phyloP scores from a whole-genome alignment of 768 basidiomycete genomes.

The Asterophora parasitica region DNA sequence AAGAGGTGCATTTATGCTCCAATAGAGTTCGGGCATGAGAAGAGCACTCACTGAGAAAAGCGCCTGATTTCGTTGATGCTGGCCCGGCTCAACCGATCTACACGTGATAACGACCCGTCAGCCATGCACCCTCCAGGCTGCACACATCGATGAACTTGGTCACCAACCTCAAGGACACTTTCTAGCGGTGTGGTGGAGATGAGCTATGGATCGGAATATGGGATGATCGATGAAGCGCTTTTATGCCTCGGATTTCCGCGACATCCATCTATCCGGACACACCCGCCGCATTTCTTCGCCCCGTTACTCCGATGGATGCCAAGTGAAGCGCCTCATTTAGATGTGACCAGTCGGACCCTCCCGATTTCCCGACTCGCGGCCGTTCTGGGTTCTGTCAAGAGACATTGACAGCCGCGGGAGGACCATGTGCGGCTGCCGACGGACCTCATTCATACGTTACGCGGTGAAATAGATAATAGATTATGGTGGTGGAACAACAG shows the following conservation, averaged over 20 bases:
- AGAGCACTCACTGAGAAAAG: constrained; percentile 8
- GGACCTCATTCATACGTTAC: neutral
- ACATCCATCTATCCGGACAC: constrained; percentile 3
- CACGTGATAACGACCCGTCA: constrained; percentile 14
- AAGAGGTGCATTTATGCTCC: constrained; percentile 4
- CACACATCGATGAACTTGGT: neutral
- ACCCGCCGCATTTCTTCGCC: neutral
- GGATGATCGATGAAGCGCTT: constrained; percentile 6
- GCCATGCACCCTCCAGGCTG: neutral
- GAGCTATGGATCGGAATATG: neutral
- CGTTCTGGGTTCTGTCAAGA: neutral
- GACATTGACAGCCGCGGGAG: neutral
- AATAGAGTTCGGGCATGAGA: neutral
- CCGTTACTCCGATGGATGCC: neutral
- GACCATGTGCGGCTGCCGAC: too few species aligned
- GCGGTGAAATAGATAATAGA: constrained; percentile 5
- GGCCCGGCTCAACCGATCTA: neutral
- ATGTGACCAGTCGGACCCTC: neutral
- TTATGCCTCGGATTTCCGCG: neutral
- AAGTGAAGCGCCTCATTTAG: too few species aligned
- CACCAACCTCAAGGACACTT: neutral
- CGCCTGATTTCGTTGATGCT: constrained; percentile 9
- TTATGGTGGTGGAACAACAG: constrained; percentile 13
- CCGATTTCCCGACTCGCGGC: neutral
- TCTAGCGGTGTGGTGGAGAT: neutral